Evolutionary conservation across 257 asterid genomes (phyloP).

Genomic region (Jasminum sambac): DNA sequence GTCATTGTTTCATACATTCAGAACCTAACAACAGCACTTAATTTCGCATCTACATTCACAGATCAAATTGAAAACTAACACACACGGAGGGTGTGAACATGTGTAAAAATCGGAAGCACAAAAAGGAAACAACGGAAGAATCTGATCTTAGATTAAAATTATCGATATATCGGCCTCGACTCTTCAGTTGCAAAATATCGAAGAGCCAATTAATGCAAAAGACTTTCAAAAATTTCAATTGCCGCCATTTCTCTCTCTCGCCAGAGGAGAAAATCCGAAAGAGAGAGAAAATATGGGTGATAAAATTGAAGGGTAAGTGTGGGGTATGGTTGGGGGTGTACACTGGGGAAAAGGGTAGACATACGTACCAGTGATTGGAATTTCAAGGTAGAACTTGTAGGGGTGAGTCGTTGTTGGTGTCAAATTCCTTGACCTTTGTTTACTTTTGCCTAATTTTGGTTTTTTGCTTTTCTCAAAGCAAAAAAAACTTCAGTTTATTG

Average conservation of each 20-base stretch:
- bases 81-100: conserved; percentile 30
- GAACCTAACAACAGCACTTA: conserved; percentile 35
- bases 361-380: conserved; percentile 48
- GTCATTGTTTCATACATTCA: conserved; percentile 51
- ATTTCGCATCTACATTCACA: neutral
- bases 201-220: conserved; percentile 27
- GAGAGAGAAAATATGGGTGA: neutral
- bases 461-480: conserved; percentile 9
- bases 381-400: conserved; percentile 10
- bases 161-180: neutral
- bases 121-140: conserved; percentile 12
- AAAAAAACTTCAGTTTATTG: conserved; percentile 19
- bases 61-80: neutral
- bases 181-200: neutral
- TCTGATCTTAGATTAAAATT: neutral
- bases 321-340: neutral
- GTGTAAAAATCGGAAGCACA: conserved; percentile 16
- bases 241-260: conserved; percentile 49
- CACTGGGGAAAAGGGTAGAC: conserved; percentile 13
- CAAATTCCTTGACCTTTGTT: conserved; percentile 24
- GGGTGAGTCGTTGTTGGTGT: conserved; percentile 28
- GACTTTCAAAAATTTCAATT: conserved; percentile 24
- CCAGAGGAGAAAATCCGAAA: conserved; percentile 12
- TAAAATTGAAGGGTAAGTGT: neutral
- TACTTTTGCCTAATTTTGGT: conserved; percentile 6